Conservation (phyloP, 129 eudicot species). For the Flaveria robusta region DNA sequence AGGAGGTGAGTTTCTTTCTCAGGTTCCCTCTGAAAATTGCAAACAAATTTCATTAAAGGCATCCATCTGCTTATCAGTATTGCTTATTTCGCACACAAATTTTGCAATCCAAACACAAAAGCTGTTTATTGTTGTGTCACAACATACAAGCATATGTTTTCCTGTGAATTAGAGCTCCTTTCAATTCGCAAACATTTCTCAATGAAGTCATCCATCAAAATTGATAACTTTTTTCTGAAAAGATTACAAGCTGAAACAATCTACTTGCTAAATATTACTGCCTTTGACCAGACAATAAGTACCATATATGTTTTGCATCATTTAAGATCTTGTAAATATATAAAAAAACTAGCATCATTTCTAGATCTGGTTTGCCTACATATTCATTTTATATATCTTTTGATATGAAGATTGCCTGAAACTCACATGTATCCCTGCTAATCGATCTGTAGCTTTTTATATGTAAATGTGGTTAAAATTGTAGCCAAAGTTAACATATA, state of each 20-base stretch:
- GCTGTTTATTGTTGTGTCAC: too few relatives aligned
- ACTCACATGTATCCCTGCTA: not conserved
- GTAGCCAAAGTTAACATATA: not conserved
- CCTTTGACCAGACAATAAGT: too few relatives aligned
- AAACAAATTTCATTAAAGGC: not conserved
- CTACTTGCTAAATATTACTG: too few relatives aligned
- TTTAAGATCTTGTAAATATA: not conserved
- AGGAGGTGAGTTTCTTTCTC: constrained; percentile 14
- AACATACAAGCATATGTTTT: too few relatives aligned
- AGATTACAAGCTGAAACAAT: not conserved
- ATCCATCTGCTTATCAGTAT: not conserved
- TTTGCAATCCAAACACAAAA: too few relatives aligned
- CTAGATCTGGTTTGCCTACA: constrained; percentile 6
- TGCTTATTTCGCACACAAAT: too few relatives aligned
- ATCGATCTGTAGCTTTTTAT: not conserved
- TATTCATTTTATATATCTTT: not conserved
- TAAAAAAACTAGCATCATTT: not conserved
- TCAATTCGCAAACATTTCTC: too few relatives aligned
- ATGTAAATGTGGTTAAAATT: not conserved
- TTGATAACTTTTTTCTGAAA: not conserved
- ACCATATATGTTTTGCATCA: too few relatives aligned
- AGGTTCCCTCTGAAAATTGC: not conserved
- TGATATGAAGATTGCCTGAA: too few relatives aligned
- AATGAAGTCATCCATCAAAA: not conserved
- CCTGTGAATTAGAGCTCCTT: too few relatives aligned